Percentiles rank a stretch among this genome's conserved stretches.
phyloP scores from a whole-genome alignment of 2,329 filamentous ascomycete genomes.

The Colletotrichum melonis region DNA sequence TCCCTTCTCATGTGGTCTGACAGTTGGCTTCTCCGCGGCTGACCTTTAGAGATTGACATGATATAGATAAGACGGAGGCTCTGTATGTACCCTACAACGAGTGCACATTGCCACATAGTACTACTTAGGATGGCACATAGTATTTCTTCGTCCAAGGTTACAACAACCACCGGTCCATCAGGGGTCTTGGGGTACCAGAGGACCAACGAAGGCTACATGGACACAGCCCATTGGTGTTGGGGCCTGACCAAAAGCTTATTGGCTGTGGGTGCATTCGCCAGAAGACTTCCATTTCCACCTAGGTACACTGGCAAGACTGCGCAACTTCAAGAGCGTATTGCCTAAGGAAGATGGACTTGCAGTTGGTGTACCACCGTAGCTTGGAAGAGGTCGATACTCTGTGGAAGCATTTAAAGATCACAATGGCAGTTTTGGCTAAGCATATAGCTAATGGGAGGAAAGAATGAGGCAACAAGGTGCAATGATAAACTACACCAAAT shows the following conservation, averaged over 20 bases:
- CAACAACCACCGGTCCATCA: not conserved
- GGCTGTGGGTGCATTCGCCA: not conserved
- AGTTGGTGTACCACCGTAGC: not conserved
- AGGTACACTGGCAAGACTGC: not conserved
- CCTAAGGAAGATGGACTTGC: not conserved
- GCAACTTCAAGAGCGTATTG: not conserved
- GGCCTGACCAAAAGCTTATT: not conserved
- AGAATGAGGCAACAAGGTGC: not conserved
- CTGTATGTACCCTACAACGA: too few relatives aligned
- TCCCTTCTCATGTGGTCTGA: not conserved
- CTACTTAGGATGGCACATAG: not conserved
- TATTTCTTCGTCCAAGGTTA: not conserved
- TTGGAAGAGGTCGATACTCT: not conserved
- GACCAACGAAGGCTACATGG: conserved; percentile 21
- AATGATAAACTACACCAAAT: not conserved
- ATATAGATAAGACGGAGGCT: too few relatives aligned
- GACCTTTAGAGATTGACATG: too few relatives aligned
- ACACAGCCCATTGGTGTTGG: conserved; percentile 5
- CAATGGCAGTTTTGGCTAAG: not conserved
- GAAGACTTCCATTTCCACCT: not conserved
- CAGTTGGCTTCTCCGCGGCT: too few relatives aligned
- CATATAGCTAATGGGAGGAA: not conserved
- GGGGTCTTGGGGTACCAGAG: not conserved
- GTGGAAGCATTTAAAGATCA: not conserved
- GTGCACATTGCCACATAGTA: too few relatives aligned